A percentile compares a stretch with the other conserved stretches of the same genome.
phyloP scores from a whole-genome alignment of 768 basidiomycete genomes.

The Plicaturopsis crispa region DNA sequence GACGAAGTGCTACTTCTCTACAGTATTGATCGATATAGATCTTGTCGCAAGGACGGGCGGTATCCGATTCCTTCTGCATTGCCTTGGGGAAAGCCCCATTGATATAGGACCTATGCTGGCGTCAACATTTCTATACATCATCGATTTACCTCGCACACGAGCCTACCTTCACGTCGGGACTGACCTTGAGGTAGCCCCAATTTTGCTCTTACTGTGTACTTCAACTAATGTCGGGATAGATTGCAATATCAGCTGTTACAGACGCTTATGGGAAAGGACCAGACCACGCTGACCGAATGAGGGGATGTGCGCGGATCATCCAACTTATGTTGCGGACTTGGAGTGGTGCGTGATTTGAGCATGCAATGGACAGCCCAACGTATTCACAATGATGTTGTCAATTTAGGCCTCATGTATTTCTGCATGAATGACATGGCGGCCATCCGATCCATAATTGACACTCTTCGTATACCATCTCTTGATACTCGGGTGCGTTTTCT shows the following conservation, averaged over 20 bases:
- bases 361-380: too few species aligned
- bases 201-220: too few species aligned
- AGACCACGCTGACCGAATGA: slow-evolving; percentile 74
- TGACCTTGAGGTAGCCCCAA: slow-evolving; percentile 89
- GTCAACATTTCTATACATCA: slow-evolving; percentile 71
- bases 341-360: slow-evolving; percentile 74
- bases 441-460: slow-evolving; percentile 77
- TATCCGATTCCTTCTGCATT: slow-evolving; percentile 78
- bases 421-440: slow-evolving; percentile 87
- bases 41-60: slow-evolving; percentile 77
- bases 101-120: slow-evolving; percentile 78
- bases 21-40: slow-evolving; percentile 85
- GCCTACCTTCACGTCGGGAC: slow-evolving; percentile 70
- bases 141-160: slow-evolving; percentile 81
- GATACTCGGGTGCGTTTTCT: slow-evolving; percentile 65
- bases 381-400: slow-evolving; percentile 13
- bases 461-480: slow-evolving; percentile 80
- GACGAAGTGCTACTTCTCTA: too few species aligned
- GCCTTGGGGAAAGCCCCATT: slow-evolving; percentile 82
- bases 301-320: slow-evolving; percentile 69
- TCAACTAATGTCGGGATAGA: slow-evolving; percentile 35
- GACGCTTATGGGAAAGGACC: slow-evolving; percentile 85
- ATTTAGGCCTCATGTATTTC: slow-evolving; percentile 91
- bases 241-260: slow-evolving; percentile 83
- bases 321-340: slow-evolving; percentile 83